These are phyloP conservation scores for Hypoxylon rickii DNA, from an alignment of 495 filamentous ascomycete genomes.

Conservation along the genomic window DNA sequence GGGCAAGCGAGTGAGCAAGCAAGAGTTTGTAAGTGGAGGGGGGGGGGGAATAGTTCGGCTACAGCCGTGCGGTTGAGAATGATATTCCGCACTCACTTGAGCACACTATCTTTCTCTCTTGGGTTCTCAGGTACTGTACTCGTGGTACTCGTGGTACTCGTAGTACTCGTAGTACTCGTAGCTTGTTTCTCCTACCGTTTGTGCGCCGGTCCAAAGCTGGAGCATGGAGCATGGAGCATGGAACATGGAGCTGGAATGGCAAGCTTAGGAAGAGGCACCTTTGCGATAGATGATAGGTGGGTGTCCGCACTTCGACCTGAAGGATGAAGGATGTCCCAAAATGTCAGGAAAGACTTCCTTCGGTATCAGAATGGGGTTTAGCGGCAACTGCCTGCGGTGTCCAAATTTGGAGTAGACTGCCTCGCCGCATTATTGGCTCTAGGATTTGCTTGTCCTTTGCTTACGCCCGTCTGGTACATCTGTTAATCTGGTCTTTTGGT, in stretches of 20 bases:
- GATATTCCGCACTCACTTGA: slow-evolving; percentile 3
- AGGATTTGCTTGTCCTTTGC: slow-evolving; percentile 4
- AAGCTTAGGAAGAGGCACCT: slow-evolving; percentile 25
- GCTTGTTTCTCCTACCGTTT: not conserved
- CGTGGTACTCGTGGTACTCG: too few relatives aligned
- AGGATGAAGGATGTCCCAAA: slow-evolving; percentile 32
- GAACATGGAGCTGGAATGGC: too few relatives aligned
- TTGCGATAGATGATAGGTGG: slow-evolving; percentile 6
- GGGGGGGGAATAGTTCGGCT: slow-evolving; percentile 10
- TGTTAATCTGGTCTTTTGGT: too few relatives aligned
- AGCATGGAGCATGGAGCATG: slow-evolving; percentile 11
- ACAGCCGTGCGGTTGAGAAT: slow-evolving; percentile 1
- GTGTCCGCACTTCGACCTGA: slow-evolving; percentile 25
- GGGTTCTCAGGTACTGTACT: slow-evolving; percentile 16
- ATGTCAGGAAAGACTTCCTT: slow-evolving; percentile 29
- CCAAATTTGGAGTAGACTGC: slow-evolving; percentile 26
- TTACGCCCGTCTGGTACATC: not conserved
- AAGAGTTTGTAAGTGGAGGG: slow-evolving; percentile 2
- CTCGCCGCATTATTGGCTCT: slow-evolving; percentile 20
- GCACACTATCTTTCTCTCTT: slow-evolving; percentile 12
- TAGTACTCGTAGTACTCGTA: too few relatives aligned
- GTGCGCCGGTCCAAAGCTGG: slow-evolving; percentile 12
- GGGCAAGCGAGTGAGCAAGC: too few relatives aligned
- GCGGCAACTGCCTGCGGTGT: slow-evolving; percentile 31
- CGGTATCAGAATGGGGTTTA: slow-evolving; percentile 38